Conservation (phyloP, 108 stramenopile species). For the Pseudonitzschia multiseries region DNA sequence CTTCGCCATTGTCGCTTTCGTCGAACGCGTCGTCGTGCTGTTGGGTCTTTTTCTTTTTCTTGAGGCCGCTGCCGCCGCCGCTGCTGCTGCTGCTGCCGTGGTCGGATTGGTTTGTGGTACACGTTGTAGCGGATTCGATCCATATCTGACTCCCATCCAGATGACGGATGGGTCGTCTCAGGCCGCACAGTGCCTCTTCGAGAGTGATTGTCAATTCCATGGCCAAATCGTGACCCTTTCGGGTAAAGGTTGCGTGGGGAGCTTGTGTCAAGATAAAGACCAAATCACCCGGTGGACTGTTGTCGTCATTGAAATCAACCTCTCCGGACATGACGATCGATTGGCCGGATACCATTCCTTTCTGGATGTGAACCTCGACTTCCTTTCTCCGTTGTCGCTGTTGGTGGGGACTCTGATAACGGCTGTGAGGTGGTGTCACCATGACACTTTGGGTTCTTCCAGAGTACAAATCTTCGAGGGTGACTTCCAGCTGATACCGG, state of each 20-base stretch:
- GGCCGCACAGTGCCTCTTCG: constrained; percentile 64
- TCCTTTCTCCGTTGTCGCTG: constrained; percentile 41
- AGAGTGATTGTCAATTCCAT: constrained; percentile 64
- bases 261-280: constrained; percentile 60
- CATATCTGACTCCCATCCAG: constrained; percentile 57
- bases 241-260: constrained; percentile 59
- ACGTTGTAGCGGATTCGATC: constrained; percentile 34
- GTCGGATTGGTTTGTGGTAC: no score
- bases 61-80: not conserved
- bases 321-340: constrained; percentile 61
- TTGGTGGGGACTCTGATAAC: constrained; percentile 5
- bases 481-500: constrained; percentile 72
- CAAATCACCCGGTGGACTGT: constrained; percentile 67
- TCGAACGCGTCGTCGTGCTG: not conserved
- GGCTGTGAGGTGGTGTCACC: constrained; percentile 47
- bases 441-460: constrained; percentile 54
- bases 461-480: constrained; percentile 79
- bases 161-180: constrained; percentile 44
- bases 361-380: constrained; percentile 60
- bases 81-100: no score
- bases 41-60: not conserved
- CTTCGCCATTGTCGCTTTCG: not conserved
- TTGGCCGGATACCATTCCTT: constrained; percentile 59
- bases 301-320: constrained; percentile 51
- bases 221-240: constrained; percentile 76